Evolutionary conservation across 2,329 filamentous ascomycete genomes (phyloP), one percentile per base, ranked within the genome.

Genomic region (Colletotrichum tofieldiae): DNA sequence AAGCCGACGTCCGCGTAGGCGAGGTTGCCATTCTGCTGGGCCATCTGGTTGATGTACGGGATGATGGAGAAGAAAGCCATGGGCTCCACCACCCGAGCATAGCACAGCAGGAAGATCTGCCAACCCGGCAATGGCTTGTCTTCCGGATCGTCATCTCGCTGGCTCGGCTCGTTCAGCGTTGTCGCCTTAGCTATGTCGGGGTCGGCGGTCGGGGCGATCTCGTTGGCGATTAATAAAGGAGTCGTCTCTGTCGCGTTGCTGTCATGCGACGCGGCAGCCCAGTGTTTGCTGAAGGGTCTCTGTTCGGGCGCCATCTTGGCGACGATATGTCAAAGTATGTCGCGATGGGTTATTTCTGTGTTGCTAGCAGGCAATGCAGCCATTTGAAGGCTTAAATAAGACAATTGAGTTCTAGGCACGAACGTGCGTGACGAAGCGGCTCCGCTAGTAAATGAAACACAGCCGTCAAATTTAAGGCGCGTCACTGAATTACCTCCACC

Each of bases 61-160:
- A 96, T 93, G 79, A 96, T 94, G 79, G 87, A 90, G 84, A 95
- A 96, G 84, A 94, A 96, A n/a, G 93, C 92, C 51, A 95, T 87
- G 0, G 94, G 93, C 77, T 96, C 94, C 55, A 94, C 85, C 35
- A 93, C 78, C 7, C 93, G 90, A 1, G 91, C 91, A 78, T 91
- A 93, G 84, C 93, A 96, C 16, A 96, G 89, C 14, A 93, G 81
- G 41, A 92, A 80, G 64, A 96, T 90, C 79, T 96, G 94, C n/a
- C 56, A 49, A 12, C 23, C 49, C 26, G 68, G 68, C 68, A 71
- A 39, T 41, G 68, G 56, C 49, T 67, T 71, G 23, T 39, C 63
- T 35, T 67, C 63, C 32, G 37, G 20, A 11, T 29, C 29, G 23
- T 32, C 68, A 37, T 58, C 41, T n/a, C 43, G n/a, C 47, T 35